Evolutionary conservation across 805 yeast genomes (phyloP).

Genomic region (Starmera pachycereana): DNA sequence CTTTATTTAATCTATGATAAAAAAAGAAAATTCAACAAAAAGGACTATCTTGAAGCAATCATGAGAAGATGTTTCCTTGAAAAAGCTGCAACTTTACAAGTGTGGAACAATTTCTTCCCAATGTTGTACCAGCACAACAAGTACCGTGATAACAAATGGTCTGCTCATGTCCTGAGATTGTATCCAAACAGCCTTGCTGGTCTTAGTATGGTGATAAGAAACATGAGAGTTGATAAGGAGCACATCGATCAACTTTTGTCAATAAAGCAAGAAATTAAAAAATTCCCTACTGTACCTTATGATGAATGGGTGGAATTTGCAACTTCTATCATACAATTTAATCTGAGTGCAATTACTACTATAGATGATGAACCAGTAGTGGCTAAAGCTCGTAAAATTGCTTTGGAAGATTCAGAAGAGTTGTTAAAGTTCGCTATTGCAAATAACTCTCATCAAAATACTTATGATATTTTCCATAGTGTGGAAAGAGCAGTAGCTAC

Average conservation of each 20-base stretch:
- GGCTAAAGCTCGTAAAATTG: background rate
- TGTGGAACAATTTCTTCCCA: too few relatives aligned
- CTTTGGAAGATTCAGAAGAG: background rate
- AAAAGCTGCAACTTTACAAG: too few relatives aligned
- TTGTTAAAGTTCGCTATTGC: constrained; percentile 20
- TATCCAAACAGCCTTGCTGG: too few relatives aligned
- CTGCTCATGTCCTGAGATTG: too few relatives aligned
- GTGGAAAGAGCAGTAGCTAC: constrained; percentile 33
- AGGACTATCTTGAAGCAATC: too few relatives aligned
- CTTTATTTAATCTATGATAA: too few relatives aligned
- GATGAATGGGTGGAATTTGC: constrained; percentile 27
- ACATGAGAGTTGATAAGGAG: background rate
- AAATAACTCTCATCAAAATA: constrained; percentile 2
- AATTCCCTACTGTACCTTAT: constrained; percentile 5
- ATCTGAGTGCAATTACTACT: constrained; percentile 1
- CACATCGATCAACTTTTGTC: background rate
- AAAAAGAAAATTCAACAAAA: too few relatives aligned
- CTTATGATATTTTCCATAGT: constrained; percentile 28
- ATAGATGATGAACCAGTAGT: constrained; percentile 2
- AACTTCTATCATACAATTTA: constrained; percentile 15
- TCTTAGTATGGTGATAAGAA: background rate
- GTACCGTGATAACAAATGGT: too few relatives aligned
- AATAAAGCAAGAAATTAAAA: too few relatives aligned
- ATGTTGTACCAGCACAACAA: too few relatives aligned
- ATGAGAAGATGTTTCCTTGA: too few relatives aligned